Evolutionary conservation across 2,329 filamentous ascomycete species (phyloP).

Genomic region (Aurifilum marmelostoma): DNA sequence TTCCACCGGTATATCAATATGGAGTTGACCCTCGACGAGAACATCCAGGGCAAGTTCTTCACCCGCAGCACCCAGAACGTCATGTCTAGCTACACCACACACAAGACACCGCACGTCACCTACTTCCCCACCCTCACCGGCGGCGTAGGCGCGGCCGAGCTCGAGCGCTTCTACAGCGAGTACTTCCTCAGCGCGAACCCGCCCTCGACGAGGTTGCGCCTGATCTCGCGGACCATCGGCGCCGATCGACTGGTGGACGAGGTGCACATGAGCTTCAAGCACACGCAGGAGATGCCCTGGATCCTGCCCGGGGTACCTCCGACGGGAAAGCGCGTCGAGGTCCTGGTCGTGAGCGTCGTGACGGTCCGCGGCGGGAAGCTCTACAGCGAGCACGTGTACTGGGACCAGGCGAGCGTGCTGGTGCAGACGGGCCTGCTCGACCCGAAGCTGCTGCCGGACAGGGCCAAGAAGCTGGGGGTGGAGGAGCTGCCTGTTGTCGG

Average conservation of each 20-base stretch:
- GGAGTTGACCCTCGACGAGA: conserved; percentile 67
- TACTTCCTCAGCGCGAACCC: conserved; percentile 69
- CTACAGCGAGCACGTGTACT: conserved; percentile 66
- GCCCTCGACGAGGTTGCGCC: conserved; percentile 59
- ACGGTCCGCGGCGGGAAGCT: conserved; percentile 62
- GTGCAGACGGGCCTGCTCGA: conserved; percentile 62
- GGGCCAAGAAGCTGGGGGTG: conserved; percentile 41
- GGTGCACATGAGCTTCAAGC: conserved; percentile 61
- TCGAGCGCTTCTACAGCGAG: conserved; percentile 66
- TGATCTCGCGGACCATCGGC: conserved; percentile 67
- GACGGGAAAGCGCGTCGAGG: conserved; percentile 53
- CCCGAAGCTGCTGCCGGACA: conserved; percentile 42
- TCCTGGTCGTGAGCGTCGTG: conserved; percentile 63
- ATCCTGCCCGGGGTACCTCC: conserved; percentile 62
- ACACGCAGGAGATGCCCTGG: conserved; percentile 62
- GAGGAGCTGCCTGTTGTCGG: conserved; percentile 46
- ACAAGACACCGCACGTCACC: conserved; percentile 69
- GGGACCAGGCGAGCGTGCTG: conserved; percentile 66
- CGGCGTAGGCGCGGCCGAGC: conserved; percentile 60
- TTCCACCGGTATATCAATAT: conserved; percentile 64
- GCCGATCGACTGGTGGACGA: conserved; percentile 68
- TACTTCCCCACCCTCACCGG: conserved; percentile 68
- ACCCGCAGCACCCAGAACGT: conserved; percentile 61
- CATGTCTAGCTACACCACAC: conserved; percentile 62
- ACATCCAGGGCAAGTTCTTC: conserved; percentile 63